Conservation (phyloP, 2,329 filamentous ascomycete genomes). For the Cladosporium sp. region DNA sequence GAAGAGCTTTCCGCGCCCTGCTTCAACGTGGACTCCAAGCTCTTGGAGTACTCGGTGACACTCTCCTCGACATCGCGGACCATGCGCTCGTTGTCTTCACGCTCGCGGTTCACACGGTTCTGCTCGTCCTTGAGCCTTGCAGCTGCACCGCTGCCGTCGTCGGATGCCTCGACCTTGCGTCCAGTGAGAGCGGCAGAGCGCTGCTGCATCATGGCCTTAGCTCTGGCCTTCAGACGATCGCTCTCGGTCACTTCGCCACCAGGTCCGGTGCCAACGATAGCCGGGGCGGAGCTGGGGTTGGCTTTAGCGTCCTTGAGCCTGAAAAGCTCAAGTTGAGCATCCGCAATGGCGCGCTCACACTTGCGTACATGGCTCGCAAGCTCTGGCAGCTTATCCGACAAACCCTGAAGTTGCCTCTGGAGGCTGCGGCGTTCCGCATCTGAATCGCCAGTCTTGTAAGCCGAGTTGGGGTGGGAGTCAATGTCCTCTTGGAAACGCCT, state of each 20-base stretch:
- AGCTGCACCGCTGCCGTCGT: constrained; percentile 50
- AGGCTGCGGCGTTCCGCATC: constrained; percentile 81
- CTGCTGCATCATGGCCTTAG: constrained; percentile 98
- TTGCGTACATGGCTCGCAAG: constrained; percentile 86
- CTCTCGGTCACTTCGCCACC: constrained; percentile 87
- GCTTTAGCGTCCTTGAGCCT: constrained; percentile 88
- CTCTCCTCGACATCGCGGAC: constrained; percentile 95
- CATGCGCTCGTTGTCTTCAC: constrained; percentile 93
- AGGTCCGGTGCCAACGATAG: constrained; percentile 86
- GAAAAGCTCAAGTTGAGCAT: constrained; percentile 87
- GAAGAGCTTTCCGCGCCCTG: constrained; percentile 68
- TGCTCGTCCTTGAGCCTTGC: constrained; percentile 33
- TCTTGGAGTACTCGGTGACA: constrained; percentile 76
- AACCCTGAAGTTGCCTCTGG: constrained; percentile 79
- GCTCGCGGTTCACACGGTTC: constrained; percentile 71
- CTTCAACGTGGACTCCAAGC: constrained; percentile 81
- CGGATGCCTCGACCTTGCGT: constrained; percentile 58
- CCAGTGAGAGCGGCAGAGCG: constrained; percentile 88
- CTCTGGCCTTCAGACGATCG: constrained; percentile 87
- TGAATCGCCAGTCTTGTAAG: constrained; percentile 65
- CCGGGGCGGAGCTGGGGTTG: constrained; percentile 70
- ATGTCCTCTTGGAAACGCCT: constrained; percentile 91
- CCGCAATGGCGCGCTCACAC: constrained; percentile 86
- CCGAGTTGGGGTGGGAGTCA: constrained; percentile 77
- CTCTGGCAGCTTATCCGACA: constrained; percentile 85